Evolutionary conservation across 768 basidiomycete species (phyloP).

Genomic region (Galerina marginata): DNA sequence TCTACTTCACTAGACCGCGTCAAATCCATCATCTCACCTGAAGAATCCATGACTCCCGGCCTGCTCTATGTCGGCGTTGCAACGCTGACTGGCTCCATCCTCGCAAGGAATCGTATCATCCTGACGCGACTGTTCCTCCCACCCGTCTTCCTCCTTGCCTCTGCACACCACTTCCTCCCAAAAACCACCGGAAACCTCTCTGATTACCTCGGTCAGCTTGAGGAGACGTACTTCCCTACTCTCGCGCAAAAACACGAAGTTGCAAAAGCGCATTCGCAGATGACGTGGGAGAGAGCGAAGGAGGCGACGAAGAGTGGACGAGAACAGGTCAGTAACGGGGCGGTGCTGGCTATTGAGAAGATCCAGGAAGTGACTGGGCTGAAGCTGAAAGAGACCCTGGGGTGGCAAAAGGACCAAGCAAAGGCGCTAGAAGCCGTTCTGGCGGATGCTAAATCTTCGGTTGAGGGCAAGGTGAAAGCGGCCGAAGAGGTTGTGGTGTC

Average conservation of each 20-base stretch:
- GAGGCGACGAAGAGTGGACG: slow-evolving; percentile 55
- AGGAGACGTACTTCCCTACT: slow-evolving; percentile 71
- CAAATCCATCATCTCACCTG: slow-evolving; percentile 78
- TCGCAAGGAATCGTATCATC: slow-evolving; percentile 78
- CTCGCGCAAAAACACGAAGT: slow-evolving; percentile 72
- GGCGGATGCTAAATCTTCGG: slow-evolving; percentile 22
- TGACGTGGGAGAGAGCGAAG: slow-evolving; percentile 62
- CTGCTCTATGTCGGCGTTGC: slow-evolving; percentile 89
- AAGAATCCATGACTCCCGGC: slow-evolving; percentile 89
- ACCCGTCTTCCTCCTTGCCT: slow-evolving; percentile 69
- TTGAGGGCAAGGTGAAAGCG: slow-evolving; percentile 30
- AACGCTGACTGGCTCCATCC: slow-evolving; percentile 85
- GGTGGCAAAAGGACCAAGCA: slow-evolving; percentile 25
- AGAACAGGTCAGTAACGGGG: slow-evolving; percentile 47
- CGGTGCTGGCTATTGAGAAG: slow-evolving; percentile 36
- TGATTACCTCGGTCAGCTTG: slow-evolving; percentile 68
- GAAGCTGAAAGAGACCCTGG: slow-evolving; percentile 62
- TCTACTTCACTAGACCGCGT: slow-evolving; percentile 62
- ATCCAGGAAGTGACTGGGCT: slow-evolving; percentile 60
- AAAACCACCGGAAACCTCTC: slow-evolving; percentile 75
- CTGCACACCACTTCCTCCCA: slow-evolving; percentile 87
- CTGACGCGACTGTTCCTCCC: slow-evolving; percentile 77
- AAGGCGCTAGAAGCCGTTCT: slow-evolving; percentile 15
- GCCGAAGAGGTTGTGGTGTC: slow-evolving; percentile 29
- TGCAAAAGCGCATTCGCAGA: slow-evolving; percentile 61